Base-by-base conservation (phyloP, 768 basidiomycete genomes). In the Peribolospora baueri region DNA sequence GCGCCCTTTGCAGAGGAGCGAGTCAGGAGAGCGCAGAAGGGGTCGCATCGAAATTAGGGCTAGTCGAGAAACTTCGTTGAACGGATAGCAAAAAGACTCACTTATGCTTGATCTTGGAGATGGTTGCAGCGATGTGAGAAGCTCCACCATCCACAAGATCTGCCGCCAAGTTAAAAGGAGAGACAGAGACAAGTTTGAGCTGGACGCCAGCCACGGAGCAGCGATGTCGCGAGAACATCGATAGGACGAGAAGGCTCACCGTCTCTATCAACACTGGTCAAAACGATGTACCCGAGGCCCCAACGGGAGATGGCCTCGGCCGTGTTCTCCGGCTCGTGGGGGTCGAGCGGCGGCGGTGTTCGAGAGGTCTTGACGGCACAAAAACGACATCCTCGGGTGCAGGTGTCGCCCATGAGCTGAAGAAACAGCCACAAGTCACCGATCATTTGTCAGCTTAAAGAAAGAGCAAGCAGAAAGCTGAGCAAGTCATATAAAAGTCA, bases 351-450 rank as follows among this genome's bases (percentile, higher is more conserved):
- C 39, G 83, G 80, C 7, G 93, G 93, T 0, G 78, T 66, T 52
- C 76, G 73, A 3, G 87, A 87, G 0, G 93, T 98, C 72, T 93
- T 93, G 52, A 98, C 86, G 7, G 90, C 84, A 63, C 93, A 98
- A 65, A 98, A 98, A 54, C 90, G 75, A 68, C 93, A 98, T 2
- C 88, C 93, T 64, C 93, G 79, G 42, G 93, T 98, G 65, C 93
- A 98, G 10, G 87, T 93, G 70, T 97, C 91, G 7, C 93, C 93
- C 93, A 98, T 97, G 10, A 98, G 71, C 90, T 97, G 60, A 2
- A 50, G 36, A 25, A 25, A 25, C 1, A 25, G 25, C 11, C 25
- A 10, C 11, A 11, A 42, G 8, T 43, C 1, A 42, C 6, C 46
- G 45, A 50, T 48, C 25, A 52, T 46, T 36, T 13, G 46, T 51